Conservation (phyloP, 345 rosid genomes). For the Theobroma cacao region DNA sequence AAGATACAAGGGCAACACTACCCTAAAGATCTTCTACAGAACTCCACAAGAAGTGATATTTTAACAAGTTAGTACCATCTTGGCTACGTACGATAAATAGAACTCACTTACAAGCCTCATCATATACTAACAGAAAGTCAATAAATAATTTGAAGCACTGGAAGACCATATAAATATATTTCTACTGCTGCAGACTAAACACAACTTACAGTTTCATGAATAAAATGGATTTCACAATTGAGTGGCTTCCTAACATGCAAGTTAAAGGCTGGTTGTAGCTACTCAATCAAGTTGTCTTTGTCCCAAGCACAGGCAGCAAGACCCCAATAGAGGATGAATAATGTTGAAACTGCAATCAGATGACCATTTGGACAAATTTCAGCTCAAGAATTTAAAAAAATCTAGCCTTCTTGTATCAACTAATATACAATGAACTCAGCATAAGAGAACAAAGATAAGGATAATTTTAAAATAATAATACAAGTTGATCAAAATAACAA, state of each 20-base stretch:
- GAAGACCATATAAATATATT: background rate
- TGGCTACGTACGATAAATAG: background rate
- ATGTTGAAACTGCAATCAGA: slow-evolving; percentile 37
- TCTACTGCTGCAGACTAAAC: background rate
- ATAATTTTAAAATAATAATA: no score
- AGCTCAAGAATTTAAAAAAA: background rate
- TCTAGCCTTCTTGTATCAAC: background rate
- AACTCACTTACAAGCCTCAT: background rate
- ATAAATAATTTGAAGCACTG: background rate
- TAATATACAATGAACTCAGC: background rate
- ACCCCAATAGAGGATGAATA: slow-evolving; percentile 26
- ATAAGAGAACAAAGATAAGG: background rate
- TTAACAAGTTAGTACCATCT: background rate
- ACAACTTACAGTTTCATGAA: background rate
- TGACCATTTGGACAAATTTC: background rate
- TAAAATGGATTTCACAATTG: background rate
- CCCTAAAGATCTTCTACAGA: background rate
- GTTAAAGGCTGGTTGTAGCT: background rate
- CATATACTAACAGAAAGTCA: background rate
- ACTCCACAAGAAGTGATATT: background rate
- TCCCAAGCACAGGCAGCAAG: slow-evolving; percentile 8
- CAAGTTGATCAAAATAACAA: background rate
- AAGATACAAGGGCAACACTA: background rate
- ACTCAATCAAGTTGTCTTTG: background rate
- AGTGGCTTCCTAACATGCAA: background rate